Base-by-base conservation (phyloP, 2,329 filamentous ascomycete species). In the Scedosporium aurantiacum region DNA sequence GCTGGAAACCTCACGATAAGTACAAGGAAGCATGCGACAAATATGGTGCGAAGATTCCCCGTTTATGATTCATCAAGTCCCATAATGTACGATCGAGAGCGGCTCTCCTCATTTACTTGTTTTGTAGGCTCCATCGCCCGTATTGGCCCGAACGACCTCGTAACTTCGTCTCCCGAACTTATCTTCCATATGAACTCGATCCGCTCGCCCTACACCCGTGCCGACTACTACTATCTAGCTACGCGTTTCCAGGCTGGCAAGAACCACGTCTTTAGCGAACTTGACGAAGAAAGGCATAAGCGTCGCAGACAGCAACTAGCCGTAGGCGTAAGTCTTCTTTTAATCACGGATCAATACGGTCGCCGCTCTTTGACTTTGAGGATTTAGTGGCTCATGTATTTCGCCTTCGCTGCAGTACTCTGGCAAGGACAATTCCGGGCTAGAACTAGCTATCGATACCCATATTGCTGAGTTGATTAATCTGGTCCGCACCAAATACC, bases 201-300 rank as follows among this genome's bases (percentile, higher is more conserved):
- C 2, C 70, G 75, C 12, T 73, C 72, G 27, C 61, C 63, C 3
- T 78, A 77, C 62, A 68, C 64, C 2, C 72, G 74, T 1, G 71
- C 71, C 0, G 64, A 63, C 0, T 82, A 78, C 73, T 82, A 82
- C 65, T 70, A 75, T 62, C 43, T 75, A 62, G 76, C 74, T 4
- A 73, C 79, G 60, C 74, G 77, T 12, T 74, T 86, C 63, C 77
- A 84, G 62, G 78, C 80, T 0, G 74, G 78, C n/a, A 72, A 76
- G 28, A 78, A 83, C 64, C 82, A 80, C 62, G 73, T 85, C 4
- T 76, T 83, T 37, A 81, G 78, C 1, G 71, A 76, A 43, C 72
- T 76, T 45, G 73, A 84, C 61, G 78, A 80, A 45, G 73, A 68
- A 14, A 70, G 71, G 57, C 81, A 79, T 67, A 70, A 67, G 8